These are phyloP conservation scores for Fagus crenata DNA, from an alignment of 306 rosid genomes.

Conservation along the genomic window DNA sequence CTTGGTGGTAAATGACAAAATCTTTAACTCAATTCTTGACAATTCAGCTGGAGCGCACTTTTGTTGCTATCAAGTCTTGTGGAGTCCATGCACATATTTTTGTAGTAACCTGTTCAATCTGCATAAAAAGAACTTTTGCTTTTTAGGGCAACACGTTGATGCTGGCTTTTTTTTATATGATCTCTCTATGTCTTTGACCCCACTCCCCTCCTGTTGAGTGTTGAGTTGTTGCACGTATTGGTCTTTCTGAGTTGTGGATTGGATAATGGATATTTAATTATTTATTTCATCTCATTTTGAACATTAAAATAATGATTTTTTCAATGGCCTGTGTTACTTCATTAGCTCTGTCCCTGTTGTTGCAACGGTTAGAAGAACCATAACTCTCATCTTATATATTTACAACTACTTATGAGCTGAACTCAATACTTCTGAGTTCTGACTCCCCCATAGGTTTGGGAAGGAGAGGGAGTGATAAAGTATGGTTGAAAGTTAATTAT, in stretches of 20 bases:
- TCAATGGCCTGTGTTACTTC: conserved; percentile 80
- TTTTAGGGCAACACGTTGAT: not conserved
- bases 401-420: conserved; percentile 3
- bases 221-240: too few relatives aligned
- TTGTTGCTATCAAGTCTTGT: conserved; percentile 92
- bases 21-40: conserved; percentile 3
- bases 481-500: too few relatives aligned
- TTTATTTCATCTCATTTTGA: too few relatives aligned
- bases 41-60: conserved; percentile 72
- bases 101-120: not conserved
- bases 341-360: conserved; percentile 92
- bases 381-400: conserved; percentile 5
- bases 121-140: not conserved
- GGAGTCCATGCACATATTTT: conserved; percentile 56
- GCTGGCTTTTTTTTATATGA: not conserved
- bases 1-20: not conserved
- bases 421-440: not conserved
- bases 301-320: conserved; percentile 32
- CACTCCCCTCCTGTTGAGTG: too few relatives aligned
- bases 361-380: conserved; percentile 76
- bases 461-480: too few relatives aligned
- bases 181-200: too few relatives aligned
- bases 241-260: too few relatives aligned
- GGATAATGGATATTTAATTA: too few relatives aligned
- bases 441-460: conserved; percentile 4